Percentiles rank a stretch among this genome's conserved stretches.
phyloP scores from a whole-genome alignment of 2,329 filamentous ascomycete species.

The Botrytis medusae region DNA sequence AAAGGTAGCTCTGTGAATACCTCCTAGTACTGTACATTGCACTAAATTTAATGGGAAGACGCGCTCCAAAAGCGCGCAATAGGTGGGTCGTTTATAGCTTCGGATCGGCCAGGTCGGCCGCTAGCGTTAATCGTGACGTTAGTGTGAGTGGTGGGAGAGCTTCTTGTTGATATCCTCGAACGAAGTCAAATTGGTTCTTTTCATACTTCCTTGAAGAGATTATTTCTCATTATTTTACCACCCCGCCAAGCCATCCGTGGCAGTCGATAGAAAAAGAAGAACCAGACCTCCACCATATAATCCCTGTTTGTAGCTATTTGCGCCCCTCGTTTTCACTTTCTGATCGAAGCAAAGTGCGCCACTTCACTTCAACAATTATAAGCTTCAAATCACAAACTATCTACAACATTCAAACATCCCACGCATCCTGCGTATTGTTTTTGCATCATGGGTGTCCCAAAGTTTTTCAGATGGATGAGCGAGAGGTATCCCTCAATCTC shows the following conservation, averaged over 20 bases:
- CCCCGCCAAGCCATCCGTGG: not conserved
- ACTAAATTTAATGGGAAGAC: constrained; percentile 18
- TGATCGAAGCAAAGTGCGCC: constrained; percentile 36
- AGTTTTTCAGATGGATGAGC: constrained; percentile 78
- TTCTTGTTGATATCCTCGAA: constrained; percentile 18
- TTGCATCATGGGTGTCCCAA: constrained; percentile 53
- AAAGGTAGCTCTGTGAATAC: not conserved
- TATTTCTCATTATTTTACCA: constrained; percentile 17
- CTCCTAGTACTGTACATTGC: not conserved
- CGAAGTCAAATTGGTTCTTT: not conserved
- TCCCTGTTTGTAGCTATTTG: not conserved
- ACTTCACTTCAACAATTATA: constrained; percentile 22
- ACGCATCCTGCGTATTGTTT: constrained; percentile 10
- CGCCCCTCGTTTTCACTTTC: constrained; percentile 26
- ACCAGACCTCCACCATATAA: not conserved
- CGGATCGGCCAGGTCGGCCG: constrained; percentile 10
- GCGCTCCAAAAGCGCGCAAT: constrained; percentile 20
- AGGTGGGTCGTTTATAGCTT: constrained; percentile 28
- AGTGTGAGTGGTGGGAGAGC: constrained; percentile 10
- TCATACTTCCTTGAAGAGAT: constrained; percentile 13
- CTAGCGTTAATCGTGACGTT: constrained; percentile 12
- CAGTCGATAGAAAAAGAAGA: constrained; percentile 1
- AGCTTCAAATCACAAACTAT: constrained; percentile 21
- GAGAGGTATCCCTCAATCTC: constrained; percentile 99
- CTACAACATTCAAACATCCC: constrained; percentile 9